Base-by-base conservation (phyloP, 2,329 filamentous ascomycete genomes). In the Sclerotinia glacialis region DNA sequence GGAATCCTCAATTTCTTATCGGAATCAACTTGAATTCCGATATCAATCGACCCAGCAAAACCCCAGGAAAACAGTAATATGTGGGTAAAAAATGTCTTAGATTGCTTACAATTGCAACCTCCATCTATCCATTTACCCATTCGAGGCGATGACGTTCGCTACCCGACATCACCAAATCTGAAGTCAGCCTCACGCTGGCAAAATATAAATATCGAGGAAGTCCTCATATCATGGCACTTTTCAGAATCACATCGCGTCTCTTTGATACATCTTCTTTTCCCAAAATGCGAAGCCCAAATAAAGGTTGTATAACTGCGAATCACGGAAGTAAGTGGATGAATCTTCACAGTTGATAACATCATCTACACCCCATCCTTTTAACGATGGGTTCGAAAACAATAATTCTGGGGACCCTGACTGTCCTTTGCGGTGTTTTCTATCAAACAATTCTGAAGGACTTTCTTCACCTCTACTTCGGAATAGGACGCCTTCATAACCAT, bases 391-490 rank as follows among this genome's bases (percentile, higher is more conserved):
- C 56, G 21, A 47, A 18, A 47, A 34, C 56, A 9, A 47, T 47
- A 28, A 47, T 34, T 23, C 5, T 49, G 11, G 58, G 44, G 7
- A 7, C 14, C 6, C 14, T 60, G 23, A 62, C 58, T 21, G 44
- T 60, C 28, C 21, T 60, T 28, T 23, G 23, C n/a, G 58, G 21
- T 21, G 42, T 72, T 21, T 47, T 76, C 9, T 77, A 76, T 64
- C 75, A 77, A 71, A 71, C 73, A 34, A 31, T 75, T 21, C 69
- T 74, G 65, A 75, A 74, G 58, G 46, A 71, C 46, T 28, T 75
- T 34, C 44, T 78, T 11, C 76, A 76, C 65, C 65, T 72, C 44
- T 69, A 70, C 18, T 42, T 79, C 9, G 76, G 78, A 21, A 49
- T 74, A 64, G 74, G 73, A 5, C 76, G 76, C 14, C 66, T 67